These are phyloP conservation scores for Trichoderma koningiopsis DNA, from an alignment of 2,329 filamentous ascomycete genomes.

Conservation along the genomic window DNA sequence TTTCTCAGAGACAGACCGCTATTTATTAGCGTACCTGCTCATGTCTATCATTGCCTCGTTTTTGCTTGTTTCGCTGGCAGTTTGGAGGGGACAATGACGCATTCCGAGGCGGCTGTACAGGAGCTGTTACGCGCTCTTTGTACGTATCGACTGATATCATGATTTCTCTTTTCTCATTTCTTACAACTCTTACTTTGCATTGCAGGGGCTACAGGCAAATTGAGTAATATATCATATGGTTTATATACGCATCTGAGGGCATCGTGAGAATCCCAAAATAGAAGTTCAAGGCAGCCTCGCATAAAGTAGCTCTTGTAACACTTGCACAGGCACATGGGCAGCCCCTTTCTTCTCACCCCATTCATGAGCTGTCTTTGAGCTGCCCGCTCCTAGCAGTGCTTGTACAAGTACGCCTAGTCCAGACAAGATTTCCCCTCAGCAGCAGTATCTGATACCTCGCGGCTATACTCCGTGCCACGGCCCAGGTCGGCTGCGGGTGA, in stretches of 20 bases:
- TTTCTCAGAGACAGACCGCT: not conserved
- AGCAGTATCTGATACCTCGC: not conserved
- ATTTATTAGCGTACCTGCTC: not conserved
- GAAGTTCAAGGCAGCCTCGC: not conserved
- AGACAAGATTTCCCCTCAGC: not conserved
- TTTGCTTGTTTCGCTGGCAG: not conserved
- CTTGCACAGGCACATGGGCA: not conserved
- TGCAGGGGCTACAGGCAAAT: not conserved
- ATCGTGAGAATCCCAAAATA: not conserved
- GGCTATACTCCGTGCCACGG: not conserved
- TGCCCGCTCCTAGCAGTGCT: not conserved
- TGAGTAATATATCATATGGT: not conserved
- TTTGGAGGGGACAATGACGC: not conserved
- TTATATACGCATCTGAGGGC: not conserved
- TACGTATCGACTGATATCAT: not conserved
- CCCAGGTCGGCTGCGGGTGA: not conserved
- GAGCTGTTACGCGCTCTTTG: not conserved
- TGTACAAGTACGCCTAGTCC: not conserved
- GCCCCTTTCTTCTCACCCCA: slow-evolving; percentile 15
- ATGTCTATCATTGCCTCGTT: not conserved
- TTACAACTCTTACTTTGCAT: not conserved
- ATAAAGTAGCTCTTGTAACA: not conserved
- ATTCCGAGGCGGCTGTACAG: not conserved
- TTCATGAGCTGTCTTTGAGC: not conserved
- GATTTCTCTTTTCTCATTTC: not conserved